Conservation (phyloP, 1,139 yeast genomes). For the Geotrichum europaeum region DNA sequence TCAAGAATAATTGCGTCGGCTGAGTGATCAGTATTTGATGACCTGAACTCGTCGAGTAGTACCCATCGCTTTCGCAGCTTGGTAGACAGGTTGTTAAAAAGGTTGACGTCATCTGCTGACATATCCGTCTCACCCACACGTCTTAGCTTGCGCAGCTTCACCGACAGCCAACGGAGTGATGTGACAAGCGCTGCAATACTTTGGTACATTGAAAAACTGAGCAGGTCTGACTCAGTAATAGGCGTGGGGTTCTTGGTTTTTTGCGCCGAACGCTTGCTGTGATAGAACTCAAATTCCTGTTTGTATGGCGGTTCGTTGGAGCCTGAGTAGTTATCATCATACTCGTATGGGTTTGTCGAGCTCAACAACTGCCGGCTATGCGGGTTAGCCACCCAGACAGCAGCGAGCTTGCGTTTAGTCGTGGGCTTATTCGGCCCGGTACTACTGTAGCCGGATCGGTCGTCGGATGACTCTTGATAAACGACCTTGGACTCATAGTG, state of each 20-base stretch:
- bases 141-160: slow-evolving; percentile 11
- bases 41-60: slow-evolving; percentile 23
- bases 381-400: slow-evolving; percentile 15
- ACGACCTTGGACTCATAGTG: slow-evolving; percentile 17
- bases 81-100: slow-evolving; percentile 2
- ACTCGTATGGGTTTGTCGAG: slow-evolving; percentile 10
- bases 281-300: slow-evolving; percentile 16
- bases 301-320: slow-evolving; percentile 10
- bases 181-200: slow-evolving; percentile 16
- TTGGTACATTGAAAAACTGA: slow-evolving; percentile 11
- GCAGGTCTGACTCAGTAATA: slow-evolving; percentile 11
- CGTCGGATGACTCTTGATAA: slow-evolving; percentile 13
- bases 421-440: slow-evolving; percentile 5
- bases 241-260: slow-evolving; percentile 10
- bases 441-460: background rate
- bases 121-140: slow-evolving; percentile 2
- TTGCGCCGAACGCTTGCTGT: slow-evolving; percentile 13
- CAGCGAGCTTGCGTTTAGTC: slow-evolving; percentile 16
- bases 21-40: slow-evolving; percentile 18
- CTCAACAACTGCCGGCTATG: slow-evolving; percentile 7
- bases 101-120: slow-evolving; percentile 3
- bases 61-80: slow-evolving; percentile 31
- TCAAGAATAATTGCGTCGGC: slow-evolving; percentile 14
- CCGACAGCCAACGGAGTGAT: slow-evolving; percentile 14
- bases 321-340: slow-evolving; percentile 12